Percentiles rank a stretch among this genome's conserved stretches.
Conservation (phyloP, 2,329 filamentous ascomycete species). For the Tolypocladium guangdongense region DNA sequence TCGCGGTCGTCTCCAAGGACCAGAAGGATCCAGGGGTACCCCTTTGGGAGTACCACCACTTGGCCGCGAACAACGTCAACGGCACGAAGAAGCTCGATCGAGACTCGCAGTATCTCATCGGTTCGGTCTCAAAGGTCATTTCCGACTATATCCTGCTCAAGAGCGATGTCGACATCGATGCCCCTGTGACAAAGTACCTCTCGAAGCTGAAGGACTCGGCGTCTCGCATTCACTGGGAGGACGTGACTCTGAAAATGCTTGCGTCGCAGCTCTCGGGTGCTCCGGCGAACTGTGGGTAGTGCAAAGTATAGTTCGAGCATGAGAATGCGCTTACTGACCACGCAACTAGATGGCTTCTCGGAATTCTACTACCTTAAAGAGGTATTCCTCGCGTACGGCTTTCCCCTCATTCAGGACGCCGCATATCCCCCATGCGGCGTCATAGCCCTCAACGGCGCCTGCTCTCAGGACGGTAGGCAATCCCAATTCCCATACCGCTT, state of each 20-base stretch:
- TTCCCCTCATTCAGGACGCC: constrained; percentile 21
- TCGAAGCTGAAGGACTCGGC: constrained; percentile 15
- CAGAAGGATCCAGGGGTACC: constrained; percentile 14
- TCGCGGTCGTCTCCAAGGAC: constrained; percentile 21
- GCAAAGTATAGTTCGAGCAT: no score
- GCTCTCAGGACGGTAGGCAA: constrained; percentile 19
- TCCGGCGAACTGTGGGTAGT: constrained; percentile 22
- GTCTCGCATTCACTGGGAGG: constrained; percentile 21
- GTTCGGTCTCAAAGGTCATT: constrained; percentile 27
- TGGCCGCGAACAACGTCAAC: constrained; percentile 19
- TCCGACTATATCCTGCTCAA: constrained; percentile 25
- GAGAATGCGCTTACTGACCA: no score
- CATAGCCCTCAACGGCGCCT: constrained; percentile 19
- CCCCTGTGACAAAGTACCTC: constrained; percentile 22
- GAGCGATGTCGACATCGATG: constrained; percentile 21
- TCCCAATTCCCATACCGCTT: not conserved
- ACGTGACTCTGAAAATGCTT: constrained; percentile 26
- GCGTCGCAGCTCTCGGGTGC: constrained; percentile 25
- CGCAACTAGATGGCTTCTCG: constrained; percentile 17
- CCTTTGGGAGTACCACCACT: constrained; percentile 31
- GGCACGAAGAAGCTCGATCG: constrained; percentile 20
- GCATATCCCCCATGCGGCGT: constrained; percentile 27
- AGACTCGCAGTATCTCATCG: constrained; percentile 30
- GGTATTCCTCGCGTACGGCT: constrained; percentile 21
- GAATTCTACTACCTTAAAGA: constrained; percentile 26